A percentile compares a stretch with the other conserved stretches of the same genome.
phyloP scores from a whole-genome alignment of 495 filamentous ascomycete species.

The Aspergillus conjunctus region DNA sequence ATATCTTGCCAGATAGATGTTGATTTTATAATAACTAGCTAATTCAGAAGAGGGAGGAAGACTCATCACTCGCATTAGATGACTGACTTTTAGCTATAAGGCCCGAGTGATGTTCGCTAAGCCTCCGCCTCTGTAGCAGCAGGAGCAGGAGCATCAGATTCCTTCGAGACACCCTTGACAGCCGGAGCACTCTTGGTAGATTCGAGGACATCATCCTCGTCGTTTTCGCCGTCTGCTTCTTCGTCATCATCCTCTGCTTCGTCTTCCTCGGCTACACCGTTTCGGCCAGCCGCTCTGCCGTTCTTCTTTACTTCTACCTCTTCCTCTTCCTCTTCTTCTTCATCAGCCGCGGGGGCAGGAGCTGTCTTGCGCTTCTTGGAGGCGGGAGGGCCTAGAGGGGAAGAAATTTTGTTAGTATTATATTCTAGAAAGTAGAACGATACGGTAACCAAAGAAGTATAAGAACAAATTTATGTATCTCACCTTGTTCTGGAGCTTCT shows the following conservation, averaged over 20 bases:
- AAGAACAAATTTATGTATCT: neutral
- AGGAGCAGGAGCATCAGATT: constrained; percentile 51
- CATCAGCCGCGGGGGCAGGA: constrained; percentile 27
- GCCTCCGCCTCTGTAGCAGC: constrained; percentile 38
- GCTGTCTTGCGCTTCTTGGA: constrained; percentile 47
- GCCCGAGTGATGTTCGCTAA: neutral
- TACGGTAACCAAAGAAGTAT: neutral
- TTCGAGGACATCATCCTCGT: constrained; percentile 33
- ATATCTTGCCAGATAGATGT: neutral
- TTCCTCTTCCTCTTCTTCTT: constrained; percentile 39
- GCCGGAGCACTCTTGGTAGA: constrained; percentile 46
- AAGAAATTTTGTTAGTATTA: neutral
- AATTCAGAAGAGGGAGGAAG: neutral
- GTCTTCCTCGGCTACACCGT: constrained; percentile 36
- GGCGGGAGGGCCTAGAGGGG: constrained; percentile 37
- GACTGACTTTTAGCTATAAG: no score
- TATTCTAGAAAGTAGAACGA: neutral
- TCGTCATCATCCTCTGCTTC: constrained; percentile 37
- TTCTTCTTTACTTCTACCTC: constrained; percentile 36
- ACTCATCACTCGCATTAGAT: neutral
- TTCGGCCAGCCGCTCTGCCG: constrained; percentile 31
- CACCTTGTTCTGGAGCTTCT: constrained; percentile 35
- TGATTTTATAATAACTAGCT: neutral
- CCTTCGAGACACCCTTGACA: constrained; percentile 48
- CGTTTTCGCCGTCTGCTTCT: constrained; percentile 32